These are phyloP conservation scores for Musa schizocarpa DNA, from an alignment of 176 grass and related monocot species.

Conservation along the genomic window DNA sequence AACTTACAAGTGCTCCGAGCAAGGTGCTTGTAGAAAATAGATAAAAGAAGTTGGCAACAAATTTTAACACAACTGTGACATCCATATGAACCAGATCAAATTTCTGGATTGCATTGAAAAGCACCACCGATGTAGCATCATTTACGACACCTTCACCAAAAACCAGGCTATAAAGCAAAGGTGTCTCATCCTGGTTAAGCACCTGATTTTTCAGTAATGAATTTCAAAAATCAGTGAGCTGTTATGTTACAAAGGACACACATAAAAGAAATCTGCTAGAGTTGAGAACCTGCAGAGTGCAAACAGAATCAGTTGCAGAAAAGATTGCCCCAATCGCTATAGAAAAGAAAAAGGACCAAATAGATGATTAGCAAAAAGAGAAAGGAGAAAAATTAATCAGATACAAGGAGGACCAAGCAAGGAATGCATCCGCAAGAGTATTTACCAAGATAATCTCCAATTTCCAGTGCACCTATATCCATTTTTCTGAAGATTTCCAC, in stretches of 20 bases:
- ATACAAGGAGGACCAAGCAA: background rate
- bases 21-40: constrained; percentile 67
- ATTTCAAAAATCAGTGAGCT: background rate
- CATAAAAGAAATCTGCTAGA: background rate
- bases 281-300: constrained; percentile 61
- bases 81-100: constrained; percentile 50
- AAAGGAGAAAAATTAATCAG: background rate
- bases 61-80: constrained; percentile 31
- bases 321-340: constrained; percentile 92
- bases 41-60: constrained; percentile 62
- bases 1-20: constrained; percentile 82
- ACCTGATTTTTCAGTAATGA: constrained; percentile 31
- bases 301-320: constrained; percentile 90
- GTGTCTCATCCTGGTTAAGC: constrained; percentile 86
- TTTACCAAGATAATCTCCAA: constrained; percentile 78
- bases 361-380: background rate
- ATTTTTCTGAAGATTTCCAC: constrained; percentile 54
- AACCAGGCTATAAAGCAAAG: constrained; percentile 86
- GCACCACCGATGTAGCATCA: constrained; percentile 88
- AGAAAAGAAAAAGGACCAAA: constrained; percentile 28
- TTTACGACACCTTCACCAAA: constrained; percentile 98
- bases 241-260: background rate
- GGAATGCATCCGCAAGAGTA: background rate
- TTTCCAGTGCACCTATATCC: constrained; percentile 60
- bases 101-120: constrained; percentile 86